These are phyloP conservation scores for Yamadazyma sp. DNA, from an alignment of 1,139 yeast species.

Conservation along the genomic window DNA sequence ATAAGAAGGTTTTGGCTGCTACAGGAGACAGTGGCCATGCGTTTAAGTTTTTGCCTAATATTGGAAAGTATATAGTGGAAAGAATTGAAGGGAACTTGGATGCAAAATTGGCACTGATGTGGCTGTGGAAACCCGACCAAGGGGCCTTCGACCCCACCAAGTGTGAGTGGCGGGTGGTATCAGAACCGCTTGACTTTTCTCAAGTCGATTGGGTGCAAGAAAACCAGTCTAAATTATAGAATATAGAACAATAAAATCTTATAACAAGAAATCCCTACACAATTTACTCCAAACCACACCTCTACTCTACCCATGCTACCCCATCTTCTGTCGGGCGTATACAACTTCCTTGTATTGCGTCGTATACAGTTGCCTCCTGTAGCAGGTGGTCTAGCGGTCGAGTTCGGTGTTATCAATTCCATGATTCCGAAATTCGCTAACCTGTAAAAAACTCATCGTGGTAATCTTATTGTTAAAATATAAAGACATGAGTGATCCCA, in stretches of 20 bases:
- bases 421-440: not conserved
- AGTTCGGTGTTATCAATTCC: no score
- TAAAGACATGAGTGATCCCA: not conserved
- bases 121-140: slow-evolving; percentile 32
- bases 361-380: slow-evolving; percentile 2
- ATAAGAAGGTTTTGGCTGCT: slow-evolving; percentile 30
- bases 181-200: slow-evolving; percentile 24
- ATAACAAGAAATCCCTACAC: no score
- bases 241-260: no score
- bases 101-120: slow-evolving; percentile 17
- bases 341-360: not conserved
- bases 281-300: no score
- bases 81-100: slow-evolving; percentile 20
- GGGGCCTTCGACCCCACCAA: slow-evolving; percentile 22
- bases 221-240: not conserved
- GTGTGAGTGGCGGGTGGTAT: slow-evolving; percentile 30
- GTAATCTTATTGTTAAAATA: not conserved
- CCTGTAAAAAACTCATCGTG: slow-evolving; percentile 4
- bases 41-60: slow-evolving; percentile 28
- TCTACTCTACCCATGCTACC: no score
- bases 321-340: no score
- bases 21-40: slow-evolving; percentile 41
- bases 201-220: slow-evolving; percentile 24
- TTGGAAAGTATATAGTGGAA: slow-evolving; percentile 28
- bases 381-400: no score